Percentiles rank a stretch among this genome's conserved stretches.
Evolutionary conservation across 1,139 yeast species (phyloP).

Genomic region (Suhomyces yuchorum): DNA sequence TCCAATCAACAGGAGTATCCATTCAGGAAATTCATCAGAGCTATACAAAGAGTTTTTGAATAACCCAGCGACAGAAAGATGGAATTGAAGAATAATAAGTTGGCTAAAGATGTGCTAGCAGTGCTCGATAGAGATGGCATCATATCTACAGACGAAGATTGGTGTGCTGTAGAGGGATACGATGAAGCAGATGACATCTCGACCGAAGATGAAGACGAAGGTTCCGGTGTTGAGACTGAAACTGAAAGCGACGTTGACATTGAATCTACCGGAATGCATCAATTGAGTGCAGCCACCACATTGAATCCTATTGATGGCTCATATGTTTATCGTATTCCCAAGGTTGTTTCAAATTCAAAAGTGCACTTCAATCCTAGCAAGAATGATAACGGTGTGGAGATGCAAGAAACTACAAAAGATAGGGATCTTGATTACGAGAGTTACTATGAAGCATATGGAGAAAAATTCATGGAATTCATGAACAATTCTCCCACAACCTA

Average conservation of each 20-base stretch:
- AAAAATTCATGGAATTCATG: constrained; percentile 41
- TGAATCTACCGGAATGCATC: neutral
- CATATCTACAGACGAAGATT: constrained; percentile 19
- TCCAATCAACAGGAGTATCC: neutral
- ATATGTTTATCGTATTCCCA: constrained; percentile 17
- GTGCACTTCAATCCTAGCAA: neutral
- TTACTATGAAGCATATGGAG: constrained; percentile 26
- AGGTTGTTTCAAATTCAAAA: constrained; percentile 4
- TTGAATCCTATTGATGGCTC: constrained; percentile 9
- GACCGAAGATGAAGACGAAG: constrained; percentile 10
- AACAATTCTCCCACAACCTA: constrained; percentile 45
- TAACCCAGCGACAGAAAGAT: neutral
- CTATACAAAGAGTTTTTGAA: too few relatives aligned
- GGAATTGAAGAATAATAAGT: constrained; percentile 10
- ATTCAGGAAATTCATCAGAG: too few relatives aligned
- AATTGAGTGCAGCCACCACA: constrained; percentile 4
- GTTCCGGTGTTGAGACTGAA: neutral
- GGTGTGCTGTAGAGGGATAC: constrained; percentile 4
- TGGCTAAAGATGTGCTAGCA: constrained; percentile 7
- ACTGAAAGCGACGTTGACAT: constrained; percentile 4
- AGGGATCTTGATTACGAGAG: constrained; percentile 2
- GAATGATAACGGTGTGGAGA: neutral
- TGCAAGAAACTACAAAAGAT: neutral
- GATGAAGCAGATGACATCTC: constrained; percentile 9
- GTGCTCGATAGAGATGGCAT: constrained; percentile 16